Percentiles rank a stretch among this genome's conserved stretches.
Conservation (phyloP, 805 yeast species). For the Yarrowia hollandica region DNA sequence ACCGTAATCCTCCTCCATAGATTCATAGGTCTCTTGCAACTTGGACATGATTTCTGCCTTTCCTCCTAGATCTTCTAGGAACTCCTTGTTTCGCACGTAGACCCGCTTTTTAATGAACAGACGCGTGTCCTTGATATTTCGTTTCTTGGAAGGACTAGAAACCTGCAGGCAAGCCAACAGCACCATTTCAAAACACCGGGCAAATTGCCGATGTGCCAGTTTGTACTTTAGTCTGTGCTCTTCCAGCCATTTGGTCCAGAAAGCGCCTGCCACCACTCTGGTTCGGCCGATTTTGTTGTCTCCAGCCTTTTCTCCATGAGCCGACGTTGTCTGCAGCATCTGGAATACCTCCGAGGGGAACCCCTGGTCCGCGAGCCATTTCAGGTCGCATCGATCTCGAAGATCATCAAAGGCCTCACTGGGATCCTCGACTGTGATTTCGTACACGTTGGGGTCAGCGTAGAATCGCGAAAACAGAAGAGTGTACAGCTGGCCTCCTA, state of each 20-base stretch:
- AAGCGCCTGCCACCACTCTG: background rate
- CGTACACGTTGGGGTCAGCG: constrained; percentile 53
- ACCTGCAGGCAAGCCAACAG: constrained; percentile 46
- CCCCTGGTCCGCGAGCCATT: constrained; percentile 45
- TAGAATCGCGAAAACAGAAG: constrained; percentile 58
- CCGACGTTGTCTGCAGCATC: constrained; percentile 37
- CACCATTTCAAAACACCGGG: constrained; percentile 74
- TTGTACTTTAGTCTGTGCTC: constrained; percentile 49
- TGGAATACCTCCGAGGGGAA: constrained; percentile 25
- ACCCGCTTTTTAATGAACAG: constrained; percentile 71
- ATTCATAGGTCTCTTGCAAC: constrained; percentile 69
- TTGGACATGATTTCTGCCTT: constrained; percentile 65
- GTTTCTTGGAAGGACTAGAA: constrained; percentile 23
- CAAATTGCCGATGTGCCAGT: constrained; percentile 75
- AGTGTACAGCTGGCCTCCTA: constrained; percentile 66
- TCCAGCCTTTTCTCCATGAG: constrained; percentile 32
- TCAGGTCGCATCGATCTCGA: constrained; percentile 78
- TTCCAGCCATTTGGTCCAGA: constrained; percentile 44
- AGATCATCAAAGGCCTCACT: constrained; percentile 88
- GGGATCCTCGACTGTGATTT: constrained; percentile 92
- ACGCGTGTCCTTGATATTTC: constrained; percentile 44
- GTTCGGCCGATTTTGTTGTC: constrained; percentile 33
- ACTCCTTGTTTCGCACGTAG: constrained; percentile 77
- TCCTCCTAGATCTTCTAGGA: constrained; percentile 60
- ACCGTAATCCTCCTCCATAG: constrained; percentile 68